Percentiles rank a stretch among this genome's conserved stretches.
Evolutionary conservation across 192 early-diverging fungal genomes (phyloP).

Genomic region (Umbelopsis ramanniana): DNA sequence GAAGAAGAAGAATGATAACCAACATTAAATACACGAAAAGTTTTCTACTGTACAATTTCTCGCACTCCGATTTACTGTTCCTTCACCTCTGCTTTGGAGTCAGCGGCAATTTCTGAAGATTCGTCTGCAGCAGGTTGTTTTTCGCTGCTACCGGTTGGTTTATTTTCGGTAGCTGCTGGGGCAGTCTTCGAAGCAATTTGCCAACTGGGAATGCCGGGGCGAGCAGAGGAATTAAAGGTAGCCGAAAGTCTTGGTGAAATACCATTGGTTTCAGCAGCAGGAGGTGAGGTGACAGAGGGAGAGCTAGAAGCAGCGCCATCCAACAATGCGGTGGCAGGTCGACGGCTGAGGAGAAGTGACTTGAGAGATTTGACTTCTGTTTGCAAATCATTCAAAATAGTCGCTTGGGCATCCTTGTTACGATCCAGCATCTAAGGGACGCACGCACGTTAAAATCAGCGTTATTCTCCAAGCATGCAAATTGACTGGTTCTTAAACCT

Average conservation of each 20-base stretch:
- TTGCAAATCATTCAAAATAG: slow-evolving; percentile 81
- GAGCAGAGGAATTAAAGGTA: slow-evolving; percentile 6
- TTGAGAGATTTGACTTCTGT: slow-evolving; percentile 94
- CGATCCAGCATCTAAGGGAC: slow-evolving; percentile 81
- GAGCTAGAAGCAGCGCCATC: slow-evolving; percentile 29
- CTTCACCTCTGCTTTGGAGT: neutral
- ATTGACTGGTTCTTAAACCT: too few species aligned
- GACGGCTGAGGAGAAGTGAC: slow-evolving; percentile 85
- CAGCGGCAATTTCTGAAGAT: neutral
- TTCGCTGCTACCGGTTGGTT: neutral
- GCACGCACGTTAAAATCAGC: too few species aligned
- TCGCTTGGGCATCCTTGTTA: slow-evolving; percentile 70
- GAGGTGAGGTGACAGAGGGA: slow-evolving; percentile 21
- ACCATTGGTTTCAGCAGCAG: slow-evolving; percentile 25
- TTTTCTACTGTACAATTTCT: slow-evolving; percentile 15
- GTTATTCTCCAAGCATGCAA: too few species aligned
- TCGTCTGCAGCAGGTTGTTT: slow-evolving; percentile 20
- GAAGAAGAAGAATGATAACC: too few species aligned
- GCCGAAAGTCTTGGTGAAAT: slow-evolving; percentile 29
- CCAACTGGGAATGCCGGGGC: slow-evolving; percentile 63
- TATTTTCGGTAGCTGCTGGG: neutral
- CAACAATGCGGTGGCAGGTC: slow-evolving; percentile 51
- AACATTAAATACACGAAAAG: slow-evolving; percentile 5
- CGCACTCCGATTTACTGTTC: slow-evolving; percentile 3
- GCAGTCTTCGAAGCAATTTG: slow-evolving; percentile 54